Base-by-base conservation (phyloP, 1,284 basidiomycete genomes). In the Leccinum griseonigrum region DNA sequence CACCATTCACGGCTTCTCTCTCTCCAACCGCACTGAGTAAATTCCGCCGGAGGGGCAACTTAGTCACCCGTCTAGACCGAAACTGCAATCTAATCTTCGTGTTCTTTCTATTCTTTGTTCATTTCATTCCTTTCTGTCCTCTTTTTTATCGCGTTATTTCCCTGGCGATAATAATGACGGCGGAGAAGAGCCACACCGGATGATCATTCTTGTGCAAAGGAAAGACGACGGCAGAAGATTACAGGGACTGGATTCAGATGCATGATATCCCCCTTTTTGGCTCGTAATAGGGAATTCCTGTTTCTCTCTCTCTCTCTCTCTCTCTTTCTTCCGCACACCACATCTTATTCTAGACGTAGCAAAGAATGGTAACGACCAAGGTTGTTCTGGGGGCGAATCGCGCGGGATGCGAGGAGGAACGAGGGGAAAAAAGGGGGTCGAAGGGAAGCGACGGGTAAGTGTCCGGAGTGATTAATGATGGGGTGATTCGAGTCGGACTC, bases 11-110 rank as follows among this genome's bases (percentile, higher is more conserved):
- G 69, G 60, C 61, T 64, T 70, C 60, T 62, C 57, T 34, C 34
- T n/a, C n/a, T n/a, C n/a, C 60, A 59, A 59, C 54, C 34, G 48
- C 69, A 66, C 64, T 64, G 67, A 74, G 71, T 72, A 65, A 67
- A 64, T 70, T 68, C 66, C 57, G 65, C 61, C 62, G 55, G 56
- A 65, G 66, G 66, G 64, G 68, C 60, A 62, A 63, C 56, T 58
- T 67, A 58, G 63, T 63, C 63, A 62, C 58, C 56, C 63, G 61
- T 71, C 65, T 64, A 71, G 69, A 68, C 67, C 63, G 61, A 72
- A 64, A 65, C 64, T 38, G 61, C 63, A 69, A 66, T 60, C 63
- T 67, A 67, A 71, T 72, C 61, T 66, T 67, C 65, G 10, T 66
- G 64, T 64, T 65, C 55, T 60, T 58, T 57, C 61, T 60, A 60